phyloP scores from a whole-genome alignment of 768 basidiomycete species.

The Hemileccinum rubropunctum region DNA sequence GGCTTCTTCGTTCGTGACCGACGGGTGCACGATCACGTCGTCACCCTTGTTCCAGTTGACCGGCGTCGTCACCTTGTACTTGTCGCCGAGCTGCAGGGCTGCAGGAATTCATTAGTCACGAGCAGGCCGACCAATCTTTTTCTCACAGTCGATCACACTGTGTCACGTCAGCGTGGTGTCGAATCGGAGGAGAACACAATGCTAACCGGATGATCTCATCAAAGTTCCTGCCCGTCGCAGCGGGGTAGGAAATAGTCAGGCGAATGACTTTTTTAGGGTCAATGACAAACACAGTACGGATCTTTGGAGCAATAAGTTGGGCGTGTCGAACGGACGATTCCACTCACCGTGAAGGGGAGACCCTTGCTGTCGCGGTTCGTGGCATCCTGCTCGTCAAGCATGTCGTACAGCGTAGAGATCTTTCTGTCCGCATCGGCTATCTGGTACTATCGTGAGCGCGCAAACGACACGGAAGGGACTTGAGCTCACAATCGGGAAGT shows the following conservation, averaged over 20 bases:
- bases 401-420: slow-evolving; percentile 86
- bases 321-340: neutral
- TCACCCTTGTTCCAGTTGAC: slow-evolving; percentile 96
- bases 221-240: slow-evolving; percentile 94
- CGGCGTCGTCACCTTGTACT: slow-evolving; percentile 80
- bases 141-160: slow-evolving; percentile 71
- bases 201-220: slow-evolving; percentile 59
- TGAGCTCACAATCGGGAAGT: slow-evolving; percentile 81
- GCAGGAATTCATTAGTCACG: slow-evolving; percentile 8
- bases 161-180: slow-evolving; percentile 8
- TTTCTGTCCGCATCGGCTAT: slow-evolving; percentile 91
- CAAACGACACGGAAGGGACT: neutral
- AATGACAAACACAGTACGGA: slow-evolving; percentile 96
- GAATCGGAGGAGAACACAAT: neutral
- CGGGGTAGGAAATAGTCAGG: slow-evolving; percentile 87
- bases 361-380: slow-evolving; percentile 86
- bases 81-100: slow-evolving; percentile 90
- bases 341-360: slow-evolving; percentile 82
- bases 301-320: slow-evolving; percentile 37
- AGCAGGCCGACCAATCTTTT: slow-evolving; percentile 22
- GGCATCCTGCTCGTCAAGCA: slow-evolving; percentile 94
- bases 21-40: slow-evolving; percentile 89
- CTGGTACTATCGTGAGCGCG: slow-evolving; percentile 38
- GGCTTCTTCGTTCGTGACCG: slow-evolving; percentile 83
- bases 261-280: slow-evolving; percentile 97